Conservation (phyloP, 2,329 filamentous ascomycete species). For the Pseudogymnoascus sp. region DNA sequence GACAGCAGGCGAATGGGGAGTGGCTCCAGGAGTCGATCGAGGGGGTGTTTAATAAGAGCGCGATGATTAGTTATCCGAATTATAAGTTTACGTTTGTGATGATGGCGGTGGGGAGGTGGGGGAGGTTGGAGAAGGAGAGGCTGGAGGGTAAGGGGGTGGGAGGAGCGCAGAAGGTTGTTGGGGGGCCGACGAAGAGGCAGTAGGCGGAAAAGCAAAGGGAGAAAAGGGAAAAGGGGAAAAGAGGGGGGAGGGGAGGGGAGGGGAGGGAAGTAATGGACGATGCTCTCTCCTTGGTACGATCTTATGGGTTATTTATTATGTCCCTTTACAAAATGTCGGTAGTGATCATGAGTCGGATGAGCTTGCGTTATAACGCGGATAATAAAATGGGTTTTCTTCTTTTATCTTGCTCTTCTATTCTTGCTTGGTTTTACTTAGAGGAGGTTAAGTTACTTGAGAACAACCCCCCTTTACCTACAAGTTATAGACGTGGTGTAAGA, state of each 20-base stretch:
- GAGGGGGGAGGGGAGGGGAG: background rate
- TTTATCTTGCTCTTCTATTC: background rate
- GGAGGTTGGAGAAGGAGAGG: constrained; percentile 51
- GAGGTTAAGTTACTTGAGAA: background rate
- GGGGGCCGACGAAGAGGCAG: background rate
- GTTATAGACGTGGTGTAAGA: too few species aligned
- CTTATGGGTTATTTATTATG: background rate
- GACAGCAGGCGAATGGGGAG: constrained; percentile 83
- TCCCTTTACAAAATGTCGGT: background rate
- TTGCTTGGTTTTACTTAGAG: background rate
- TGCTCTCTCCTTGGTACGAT: background rate
- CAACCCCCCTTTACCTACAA: too few species aligned
- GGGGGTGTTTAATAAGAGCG: constrained; percentile 97
- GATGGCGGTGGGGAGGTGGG: constrained; percentile 81
- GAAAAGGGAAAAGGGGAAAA: background rate
- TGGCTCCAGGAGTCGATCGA: constrained; percentile 96
- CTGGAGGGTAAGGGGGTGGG: background rate
- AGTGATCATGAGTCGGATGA: background rate
- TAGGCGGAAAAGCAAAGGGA: background rate
- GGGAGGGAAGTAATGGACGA: background rate
- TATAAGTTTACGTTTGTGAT: constrained; percentile 97
- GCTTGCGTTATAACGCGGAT: background rate
- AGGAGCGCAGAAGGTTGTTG: background rate
- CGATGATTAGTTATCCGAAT: constrained; percentile 98
- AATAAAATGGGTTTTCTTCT: background rate